Percentiles rank a stretch among this genome's conserved stretches.
Conservation (phyloP, 441 rosid species). For the Oxalis stricta region DNA sequence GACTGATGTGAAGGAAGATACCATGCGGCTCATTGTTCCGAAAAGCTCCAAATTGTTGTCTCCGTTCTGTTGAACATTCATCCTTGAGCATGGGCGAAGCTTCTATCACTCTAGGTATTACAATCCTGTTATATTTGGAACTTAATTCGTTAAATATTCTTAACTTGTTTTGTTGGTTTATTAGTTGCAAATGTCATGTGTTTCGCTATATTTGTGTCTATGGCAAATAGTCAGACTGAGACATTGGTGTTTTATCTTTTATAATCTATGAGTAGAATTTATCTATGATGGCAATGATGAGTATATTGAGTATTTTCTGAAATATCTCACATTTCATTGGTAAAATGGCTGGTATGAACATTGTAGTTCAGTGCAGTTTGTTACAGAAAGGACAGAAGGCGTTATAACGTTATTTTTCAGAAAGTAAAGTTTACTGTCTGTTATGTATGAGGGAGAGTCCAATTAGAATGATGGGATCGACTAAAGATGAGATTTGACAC, state of each 20-base stretch:
- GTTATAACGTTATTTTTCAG: no score
- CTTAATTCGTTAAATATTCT: background rate
- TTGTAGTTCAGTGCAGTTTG: no score
- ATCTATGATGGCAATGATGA: no score
- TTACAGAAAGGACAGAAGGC: no score
- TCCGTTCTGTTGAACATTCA: slow-evolving; percentile 58
- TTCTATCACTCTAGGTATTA: slow-evolving; percentile 42
- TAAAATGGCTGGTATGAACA: no score
- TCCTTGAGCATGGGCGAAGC: slow-evolving; percentile 40
- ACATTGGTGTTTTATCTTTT: no score
- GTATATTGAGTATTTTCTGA: no score
- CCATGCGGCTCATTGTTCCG: slow-evolving; percentile 68
- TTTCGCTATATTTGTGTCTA: no score
- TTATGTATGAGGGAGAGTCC: slow-evolving; percentile 36
- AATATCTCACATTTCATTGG: no score
- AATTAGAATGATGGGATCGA: slow-evolving; percentile 88
- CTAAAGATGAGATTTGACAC: slow-evolving; percentile 54
- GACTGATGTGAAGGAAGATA: slow-evolving; percentile 60
- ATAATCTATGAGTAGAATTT: no score
- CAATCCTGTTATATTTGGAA: background rate
- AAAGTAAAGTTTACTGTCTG: background rate
- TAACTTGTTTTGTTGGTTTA: background rate
- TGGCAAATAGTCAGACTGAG: no score
- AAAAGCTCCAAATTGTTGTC: slow-evolving; percentile 57
- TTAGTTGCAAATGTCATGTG: no score